Percentiles rank a stretch among this genome's conserved stretches.
phyloP scores from a whole-genome alignment of 2,329 filamentous ascomycete species.

The Xylariales sp. region DNA sequence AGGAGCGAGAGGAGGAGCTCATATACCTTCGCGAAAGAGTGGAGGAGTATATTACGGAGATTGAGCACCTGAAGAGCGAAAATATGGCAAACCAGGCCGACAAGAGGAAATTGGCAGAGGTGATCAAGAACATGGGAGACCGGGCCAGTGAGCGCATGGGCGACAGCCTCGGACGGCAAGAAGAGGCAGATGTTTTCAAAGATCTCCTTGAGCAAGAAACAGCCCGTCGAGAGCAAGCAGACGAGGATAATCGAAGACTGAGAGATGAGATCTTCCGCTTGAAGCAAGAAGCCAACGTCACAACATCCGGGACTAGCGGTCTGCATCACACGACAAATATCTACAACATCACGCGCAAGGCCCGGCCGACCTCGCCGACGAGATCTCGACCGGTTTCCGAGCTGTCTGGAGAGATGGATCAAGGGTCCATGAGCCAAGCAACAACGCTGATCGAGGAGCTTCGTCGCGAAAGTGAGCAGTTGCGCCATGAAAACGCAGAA shows the following conservation, averaged over 20 bases:
- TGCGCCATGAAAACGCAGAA: slow-evolving; percentile 90
- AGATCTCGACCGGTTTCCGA: slow-evolving; percentile 46
- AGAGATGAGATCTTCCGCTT: slow-evolving; percentile 79
- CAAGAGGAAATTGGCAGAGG: slow-evolving; percentile 79
- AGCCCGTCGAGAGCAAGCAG: slow-evolving; percentile 79
- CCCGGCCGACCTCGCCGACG: slow-evolving; percentile 37
- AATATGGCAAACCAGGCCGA: slow-evolving; percentile 76
- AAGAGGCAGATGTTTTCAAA: slow-evolving; percentile 84
- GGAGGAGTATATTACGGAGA: slow-evolving; percentile 77
- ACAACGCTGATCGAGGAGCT: slow-evolving; percentile 75
- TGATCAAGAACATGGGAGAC: slow-evolving; percentile 56
- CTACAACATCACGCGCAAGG: slow-evolving; percentile 59
- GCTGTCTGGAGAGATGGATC: slow-evolving; percentile 46
- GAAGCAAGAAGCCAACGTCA: slow-evolving; percentile 49
- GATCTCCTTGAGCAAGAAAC: slow-evolving; percentile 92
- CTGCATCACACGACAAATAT: slow-evolving; percentile 61
- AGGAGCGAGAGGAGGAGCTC: slow-evolving; percentile 80
- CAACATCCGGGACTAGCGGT: slow-evolving; percentile 18
- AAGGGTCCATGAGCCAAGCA: slow-evolving; percentile 50
- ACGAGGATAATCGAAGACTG: slow-evolving; percentile 81
- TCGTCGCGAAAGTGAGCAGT: slow-evolving; percentile 62
- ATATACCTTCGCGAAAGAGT: slow-evolving; percentile 79
- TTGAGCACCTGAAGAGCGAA: slow-evolving; percentile 78
- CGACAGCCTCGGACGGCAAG: slow-evolving; percentile 47
- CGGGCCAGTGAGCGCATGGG: slow-evolving; percentile 39